A percentile compares a stretch with the other conserved stretches of the same genome.
Evolutionary conservation across 768 basidiomycete genomes (phyloP).

Genomic region (Cystobasidium tubakii): DNA sequence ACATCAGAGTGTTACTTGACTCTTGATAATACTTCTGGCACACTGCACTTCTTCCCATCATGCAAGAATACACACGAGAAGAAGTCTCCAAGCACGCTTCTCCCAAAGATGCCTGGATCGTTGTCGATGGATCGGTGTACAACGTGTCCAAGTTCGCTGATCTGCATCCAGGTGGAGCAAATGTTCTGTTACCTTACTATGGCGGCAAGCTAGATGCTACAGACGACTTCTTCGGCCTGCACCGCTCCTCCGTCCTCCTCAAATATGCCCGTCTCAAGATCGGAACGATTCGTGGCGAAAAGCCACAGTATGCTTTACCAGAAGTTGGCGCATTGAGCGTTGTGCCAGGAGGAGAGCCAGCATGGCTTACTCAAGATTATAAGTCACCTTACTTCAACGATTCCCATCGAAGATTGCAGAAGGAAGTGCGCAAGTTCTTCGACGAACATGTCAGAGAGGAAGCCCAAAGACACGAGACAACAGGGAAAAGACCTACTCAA

Average conservation of each 20-base stretch:
- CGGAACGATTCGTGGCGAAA: slow-evolving; percentile 54
- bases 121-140: background rate
- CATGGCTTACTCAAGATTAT: slow-evolving; percentile 67
- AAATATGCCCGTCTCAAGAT: slow-evolving; percentile 42
- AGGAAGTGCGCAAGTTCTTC: slow-evolving; percentile 61
- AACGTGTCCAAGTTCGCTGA: slow-evolving; percentile 9
- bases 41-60: background rate
- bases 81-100: background rate
- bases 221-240: slow-evolving; percentile 39
- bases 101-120: slow-evolving; percentile 1
- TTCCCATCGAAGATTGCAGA: slow-evolving; percentile 62
- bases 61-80: slow-evolving; percentile 4
- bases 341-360: slow-evolving; percentile 82
- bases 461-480: slow-evolving; percentile 36
- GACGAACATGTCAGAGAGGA: slow-evolving; percentile 61
- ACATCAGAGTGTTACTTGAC: too few relatives aligned
- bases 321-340: slow-evolving; percentile 60
- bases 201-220: slow-evolving; percentile 60
- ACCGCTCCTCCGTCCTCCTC: slow-evolving; percentile 44
- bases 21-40: background rate
- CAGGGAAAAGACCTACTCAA: slow-evolving; percentile 38
- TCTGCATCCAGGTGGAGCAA: slow-evolving; percentile 1
- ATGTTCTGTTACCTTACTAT: background rate
- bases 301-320: slow-evolving; percentile 55
- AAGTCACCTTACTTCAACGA: slow-evolving; percentile 70